These are phyloP conservation scores for Amborella trichopoda DNA, from an alignment of 164 flowering plant genomes.

Conservation along the genomic window DNA sequence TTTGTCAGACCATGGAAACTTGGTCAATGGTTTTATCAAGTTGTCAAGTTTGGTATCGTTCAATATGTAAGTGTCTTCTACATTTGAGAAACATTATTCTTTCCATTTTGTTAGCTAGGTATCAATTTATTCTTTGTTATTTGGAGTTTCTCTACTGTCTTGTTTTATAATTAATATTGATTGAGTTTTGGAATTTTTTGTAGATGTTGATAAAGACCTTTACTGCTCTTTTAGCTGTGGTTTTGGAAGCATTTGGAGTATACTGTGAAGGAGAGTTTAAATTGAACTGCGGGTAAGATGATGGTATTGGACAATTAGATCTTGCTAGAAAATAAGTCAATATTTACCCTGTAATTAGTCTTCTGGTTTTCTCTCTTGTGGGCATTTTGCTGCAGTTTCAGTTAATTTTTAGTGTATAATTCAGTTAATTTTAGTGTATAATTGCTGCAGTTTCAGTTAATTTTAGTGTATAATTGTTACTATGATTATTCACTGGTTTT, in stretches of 20 bases:
- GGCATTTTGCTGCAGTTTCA: too few relatives aligned
- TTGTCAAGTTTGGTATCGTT: slow-evolving; percentile 83
- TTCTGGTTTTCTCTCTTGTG: too few relatives aligned
- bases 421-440: too few relatives aligned
- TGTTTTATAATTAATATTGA: background rate
- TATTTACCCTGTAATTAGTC: too few relatives aligned
- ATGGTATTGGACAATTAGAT: too few relatives aligned
- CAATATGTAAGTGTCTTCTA: slow-evolving; percentile 74
- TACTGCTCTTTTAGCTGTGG: slow-evolving; percentile 62
- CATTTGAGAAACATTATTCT: background rate
- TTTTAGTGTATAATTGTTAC: too few relatives aligned
- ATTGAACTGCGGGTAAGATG: slow-evolving; percentile 80
- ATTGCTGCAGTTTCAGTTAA: too few relatives aligned
- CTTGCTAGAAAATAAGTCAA: too few relatives aligned
- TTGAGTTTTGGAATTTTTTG: slow-evolving; percentile 6
- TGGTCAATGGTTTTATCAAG: slow-evolving; percentile 83
- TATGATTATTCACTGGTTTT: too few relatives aligned
- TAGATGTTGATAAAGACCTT: slow-evolving; percentile 90
- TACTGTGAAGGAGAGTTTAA: slow-evolving; percentile 98
- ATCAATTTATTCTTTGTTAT: background rate
- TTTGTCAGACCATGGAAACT: slow-evolving; percentile 83
- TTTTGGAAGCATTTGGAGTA: slow-evolving; percentile 76
- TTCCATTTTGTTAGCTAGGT: background rate
- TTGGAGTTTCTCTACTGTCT: background rate
- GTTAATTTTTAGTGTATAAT: too few relatives aligned